A percentile compares a stretch with the other conserved stretches of the same genome.
These are phyloP conservation scores for Apiospora kogelbergensis DNA, from an alignment of 2,329 filamentous ascomycete genomes.

Conservation along the genomic window DNA sequence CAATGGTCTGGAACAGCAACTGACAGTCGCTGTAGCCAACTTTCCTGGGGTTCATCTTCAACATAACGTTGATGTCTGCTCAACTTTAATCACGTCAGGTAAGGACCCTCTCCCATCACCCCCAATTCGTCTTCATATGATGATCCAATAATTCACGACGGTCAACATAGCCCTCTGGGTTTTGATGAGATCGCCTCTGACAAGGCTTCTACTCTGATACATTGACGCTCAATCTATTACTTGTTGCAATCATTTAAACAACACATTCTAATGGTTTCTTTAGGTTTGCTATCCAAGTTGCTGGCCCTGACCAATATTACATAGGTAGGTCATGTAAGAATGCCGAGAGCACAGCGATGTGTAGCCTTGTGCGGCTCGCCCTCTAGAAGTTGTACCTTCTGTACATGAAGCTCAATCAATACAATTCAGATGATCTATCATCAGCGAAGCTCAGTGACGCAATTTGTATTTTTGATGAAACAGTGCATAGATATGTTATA, in stretches of 20 bases:
- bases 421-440: no score
- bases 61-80: background rate
- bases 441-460: background rate
- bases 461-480: background rate
- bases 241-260: background rate
- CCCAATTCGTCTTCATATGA: conserved; percentile 47
- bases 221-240: background rate
- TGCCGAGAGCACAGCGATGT: background rate
- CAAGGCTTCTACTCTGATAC: conserved; percentile 53
- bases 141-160: conserved; percentile 79
- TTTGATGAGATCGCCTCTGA: conserved; percentile 82
- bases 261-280: background rate
- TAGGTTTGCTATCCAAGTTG: background rate
- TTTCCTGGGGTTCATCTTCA: background rate
- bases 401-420: no score
- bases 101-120: conserved; percentile 15
- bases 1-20: conserved; percentile 15
- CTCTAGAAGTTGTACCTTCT: no score
- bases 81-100: conserved; percentile 13
- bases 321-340: background rate
- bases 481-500: no score
- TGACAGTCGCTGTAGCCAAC: conserved; percentile 27
- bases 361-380: background rate
- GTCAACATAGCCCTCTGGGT: conserved; percentile 76
- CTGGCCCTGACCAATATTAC: background rate